These are phyloP conservation scores for Clavariopsis aquatica DNA, from an alignment of 495 filamentous ascomycete species.

Conservation along the genomic window DNA sequence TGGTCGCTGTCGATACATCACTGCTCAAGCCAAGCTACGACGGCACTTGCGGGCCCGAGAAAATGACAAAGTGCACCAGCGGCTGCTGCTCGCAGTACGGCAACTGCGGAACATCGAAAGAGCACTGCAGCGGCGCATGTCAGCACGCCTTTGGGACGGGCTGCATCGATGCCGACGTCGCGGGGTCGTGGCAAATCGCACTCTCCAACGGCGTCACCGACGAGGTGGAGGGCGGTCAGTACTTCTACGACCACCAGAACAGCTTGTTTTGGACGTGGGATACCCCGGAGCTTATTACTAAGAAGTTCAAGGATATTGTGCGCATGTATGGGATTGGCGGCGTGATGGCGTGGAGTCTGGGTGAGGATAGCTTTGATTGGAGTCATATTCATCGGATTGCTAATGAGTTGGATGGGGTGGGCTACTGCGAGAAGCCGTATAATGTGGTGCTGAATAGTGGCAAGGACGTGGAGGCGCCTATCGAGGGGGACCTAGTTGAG, in stretches of 20 bases:
- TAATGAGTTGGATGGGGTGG: conserved; percentile 1
- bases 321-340: conserved; percentile 57
- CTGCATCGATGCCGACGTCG: conserved; percentile 50
- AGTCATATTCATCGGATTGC: conserved; percentile 56
- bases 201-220: conserved; percentile 58
- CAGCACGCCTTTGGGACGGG: conserved; percentile 56
- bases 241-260: conserved; percentile 63
- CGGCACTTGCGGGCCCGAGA: conserved; percentile 31
- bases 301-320: conserved; percentile 66
- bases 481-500: background rate
- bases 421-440: background rate
- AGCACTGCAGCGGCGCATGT: conserved; percentile 56
- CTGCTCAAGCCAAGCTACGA: conserved; percentile 8
- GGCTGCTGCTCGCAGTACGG: conserved; percentile 30
- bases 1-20: conserved; percentile 17
- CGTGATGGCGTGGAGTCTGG: conserved; percentile 55
- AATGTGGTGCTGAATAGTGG: background rate
- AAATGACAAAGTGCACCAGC: conserved; percentile 11
- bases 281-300: conserved; percentile 59
- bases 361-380: conserved; percentile 65
- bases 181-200: conserved; percentile 55
- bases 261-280: conserved; percentile 78
- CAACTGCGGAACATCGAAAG: conserved; percentile 40
- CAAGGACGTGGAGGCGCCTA: background rate
- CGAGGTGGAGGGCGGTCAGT: conserved; percentile 62